phyloP scores from a whole-genome alignment of 768 basidiomycete genomes.

The Tylopilus felleus region DNA sequence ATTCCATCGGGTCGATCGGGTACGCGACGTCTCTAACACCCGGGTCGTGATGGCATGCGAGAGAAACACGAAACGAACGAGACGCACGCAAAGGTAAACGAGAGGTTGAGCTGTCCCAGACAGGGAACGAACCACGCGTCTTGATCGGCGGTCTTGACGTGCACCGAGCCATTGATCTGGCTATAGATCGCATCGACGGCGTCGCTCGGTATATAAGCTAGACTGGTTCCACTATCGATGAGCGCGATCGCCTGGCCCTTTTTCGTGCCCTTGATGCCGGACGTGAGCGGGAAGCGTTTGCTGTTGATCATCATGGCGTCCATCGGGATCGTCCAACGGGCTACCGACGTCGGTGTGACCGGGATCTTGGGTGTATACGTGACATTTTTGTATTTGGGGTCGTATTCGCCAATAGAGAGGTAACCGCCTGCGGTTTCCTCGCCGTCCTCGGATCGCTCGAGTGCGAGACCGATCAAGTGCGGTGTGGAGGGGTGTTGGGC shows the following conservation, averaged over 20 bases:
- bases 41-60: too few species aligned
- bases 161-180: slow-evolving; percentile 35
- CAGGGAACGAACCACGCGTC: slow-evolving; percentile 39
- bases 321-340: slow-evolving; percentile 43
- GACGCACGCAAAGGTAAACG: slow-evolving; percentile 21
- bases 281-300: slow-evolving; percentile 23
- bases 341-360: slow-evolving; percentile 33
- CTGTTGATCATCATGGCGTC: slow-evolving; percentile 38
- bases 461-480: slow-evolving; percentile 41
- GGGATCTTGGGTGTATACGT: slow-evolving; percentile 30
- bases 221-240: slow-evolving; percentile 44
- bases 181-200: slow-evolving; percentile 40
- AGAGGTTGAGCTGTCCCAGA: slow-evolving; percentile 28
- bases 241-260: slow-evolving; percentile 34
- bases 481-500: slow-evolving; percentile 32
- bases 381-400: slow-evolving; percentile 32
- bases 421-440: slow-evolving; percentile 40
- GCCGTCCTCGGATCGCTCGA: slow-evolving; percentile 39
- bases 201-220: slow-evolving; percentile 33
- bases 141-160: slow-evolving; percentile 25
- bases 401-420: slow-evolving; percentile 43
- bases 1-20: slow-evolving; percentile 44
- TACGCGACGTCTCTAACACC: slow-evolving; percentile 27
- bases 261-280: slow-evolving; percentile 31
- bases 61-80: not conserved